Conservation (phyloP, 352 stramenopile species). For the Plasmopara muralis region DNA sequence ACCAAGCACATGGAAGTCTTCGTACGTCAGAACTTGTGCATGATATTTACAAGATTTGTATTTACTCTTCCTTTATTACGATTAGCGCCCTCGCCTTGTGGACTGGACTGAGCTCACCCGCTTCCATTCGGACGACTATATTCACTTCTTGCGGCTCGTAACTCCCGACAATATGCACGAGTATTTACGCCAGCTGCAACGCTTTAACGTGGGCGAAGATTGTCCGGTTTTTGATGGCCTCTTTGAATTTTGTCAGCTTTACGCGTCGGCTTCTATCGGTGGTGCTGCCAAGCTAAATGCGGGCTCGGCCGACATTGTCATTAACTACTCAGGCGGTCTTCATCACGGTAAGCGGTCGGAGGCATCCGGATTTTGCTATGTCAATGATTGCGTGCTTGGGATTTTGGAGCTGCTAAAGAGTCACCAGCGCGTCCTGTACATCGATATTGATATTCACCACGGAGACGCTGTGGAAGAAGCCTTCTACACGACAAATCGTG, state of each 20-base stretch:
- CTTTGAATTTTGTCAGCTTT: conserved; percentile 99
- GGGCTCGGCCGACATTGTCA: conserved; percentile 94
- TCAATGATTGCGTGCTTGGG: conserved; percentile 98
- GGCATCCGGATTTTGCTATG: conserved; percentile 98
- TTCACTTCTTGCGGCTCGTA: conserved; percentile 98
- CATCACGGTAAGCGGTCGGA: conserved; percentile 99
- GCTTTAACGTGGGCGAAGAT: conserved; percentile 99
- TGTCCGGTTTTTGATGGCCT: conserved; percentile 99
- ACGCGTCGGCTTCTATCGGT: conserved; percentile 95
- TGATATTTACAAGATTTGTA: neutral
- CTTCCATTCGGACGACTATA: conserved; percentile 99
- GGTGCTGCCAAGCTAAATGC: conserved; percentile 96
- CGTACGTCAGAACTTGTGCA: conserved; percentile 37
- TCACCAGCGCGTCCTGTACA: conserved; percentile 97
- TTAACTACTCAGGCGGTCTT: conserved; percentile 98
- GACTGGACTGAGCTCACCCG: conserved; percentile 95
- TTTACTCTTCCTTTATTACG: neutral
- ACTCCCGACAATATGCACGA: conserved; percentile 98
- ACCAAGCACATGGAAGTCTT: conserved; percentile 99
- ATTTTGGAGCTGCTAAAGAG: conserved; percentile 98
- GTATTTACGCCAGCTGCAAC: conserved; percentile 90
- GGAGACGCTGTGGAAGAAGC: conserved; percentile 98
- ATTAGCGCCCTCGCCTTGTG: conserved; percentile 90
- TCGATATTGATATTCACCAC: conserved; percentile 99
- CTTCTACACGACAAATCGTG: conserved; percentile 99